Evolutionary conservation across 805 yeast genomes (phyloP), one percentile per base, ranked within the genome.

Genomic region (Ogataea trehalophila): DNA sequence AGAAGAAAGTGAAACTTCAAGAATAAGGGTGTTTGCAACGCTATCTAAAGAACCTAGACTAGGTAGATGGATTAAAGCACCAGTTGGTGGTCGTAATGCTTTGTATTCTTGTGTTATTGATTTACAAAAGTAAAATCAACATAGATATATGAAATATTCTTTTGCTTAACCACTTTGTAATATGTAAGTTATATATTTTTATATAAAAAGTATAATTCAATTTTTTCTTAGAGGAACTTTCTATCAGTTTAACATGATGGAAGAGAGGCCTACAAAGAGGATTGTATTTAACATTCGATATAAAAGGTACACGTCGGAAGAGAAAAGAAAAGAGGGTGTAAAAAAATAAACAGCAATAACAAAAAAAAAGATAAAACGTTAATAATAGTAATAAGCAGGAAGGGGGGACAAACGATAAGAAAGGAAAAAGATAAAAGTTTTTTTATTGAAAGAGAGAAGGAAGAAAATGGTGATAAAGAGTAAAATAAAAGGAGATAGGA

Each of bases 1-100:
- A 48, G 72, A 76, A 40, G 80, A 76, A 48, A 72, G 76, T 39
- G 75, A 75, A 31, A 74, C 74, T 46, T 76, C 75, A 45, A 72
- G 75, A 42, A 62, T 81, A 43, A 75, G 80, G 54, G 68, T 89
- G 11, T 70, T 79, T 53, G 92, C 86, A 0, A 73, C 88, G 35
- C 72, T 87, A 5, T 79, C 92, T 37, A 88, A 91, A 66, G 97
- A 92, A 67, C 96, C 86, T 61, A 80, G 85, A 62, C 72, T 87
- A 48, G 97, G 97, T 36, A 82, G 97, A 63, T 91, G 97, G 96
- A 66, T 82, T 23, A 72, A 75, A 40, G 73, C 77, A 45, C 72
- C 76, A 35, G 72, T 73, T 23, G 87, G 87, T 7, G 84, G 85
- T 31, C 79, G 92, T 65, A 88, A 87, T 67, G 88, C 88, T 49